Base-by-base conservation (phyloP, 768 basidiomycete genomes). In the Pisolithus marmoratus region DNA sequence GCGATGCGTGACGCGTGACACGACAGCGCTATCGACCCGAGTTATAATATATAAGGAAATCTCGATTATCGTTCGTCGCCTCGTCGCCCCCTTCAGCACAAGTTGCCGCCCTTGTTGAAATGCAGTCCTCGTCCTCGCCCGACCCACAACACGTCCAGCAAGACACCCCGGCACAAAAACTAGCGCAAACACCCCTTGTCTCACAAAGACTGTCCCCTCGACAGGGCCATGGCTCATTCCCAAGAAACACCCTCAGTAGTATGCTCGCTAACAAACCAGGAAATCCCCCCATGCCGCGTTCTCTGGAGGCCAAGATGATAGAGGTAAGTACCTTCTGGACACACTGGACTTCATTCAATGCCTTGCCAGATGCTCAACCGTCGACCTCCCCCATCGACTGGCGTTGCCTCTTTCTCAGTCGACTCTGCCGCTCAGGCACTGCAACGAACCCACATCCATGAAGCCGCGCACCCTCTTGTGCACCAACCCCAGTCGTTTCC, bases 221-320 rank as follows among this genome's bases (percentile, higher is more conserved):
- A 20, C 65, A 64, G 40, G 53, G 46, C 26, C 62, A 55, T 7
- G 34, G 34, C 15, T 34, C 34, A 34, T 34, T 34, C 34, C 65
- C 56, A 31, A 66, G 65, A 48, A 67, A 63, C 51, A 65, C 67
- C 36, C 58, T 67, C 47, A 66, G 66, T 23, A 68, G 72, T 52
- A 71, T 83, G 42, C 76, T 83, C 55, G 65, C 71, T 40, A 73
- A 69, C 70, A 67, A 63, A 51, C 54, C 66, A 53, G 61, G 72
- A 38, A 68, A 79, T 19, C 85, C 85, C 0, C 85, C 87, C 44
- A 89, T 98, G 55, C 94, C 94, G 0, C 90, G 94, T 0, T 78
- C 82, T 43, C 78, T 98, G 42, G 93, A 94, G 65, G 91, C 90
- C 55, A 96, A 93, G 75, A 89, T 97, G 87, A 90, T 88, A 38